phyloP scores from a whole-genome alignment of 1,139 yeast species.

The Nakaseomyces delphensis region DNA sequence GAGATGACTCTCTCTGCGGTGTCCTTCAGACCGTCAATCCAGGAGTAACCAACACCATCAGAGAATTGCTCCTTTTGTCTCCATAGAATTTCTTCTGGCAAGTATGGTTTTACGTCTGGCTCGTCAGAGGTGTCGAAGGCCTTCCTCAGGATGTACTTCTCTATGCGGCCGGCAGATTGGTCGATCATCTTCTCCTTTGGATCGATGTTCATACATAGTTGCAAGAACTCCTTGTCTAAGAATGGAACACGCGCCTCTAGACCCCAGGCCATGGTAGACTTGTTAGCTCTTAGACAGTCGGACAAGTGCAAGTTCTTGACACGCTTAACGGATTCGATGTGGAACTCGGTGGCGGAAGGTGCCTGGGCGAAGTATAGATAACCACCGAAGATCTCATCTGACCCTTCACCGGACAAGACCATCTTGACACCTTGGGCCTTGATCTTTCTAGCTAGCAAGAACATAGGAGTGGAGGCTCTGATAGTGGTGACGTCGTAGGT shows the following conservation, averaged over 20 bases:
- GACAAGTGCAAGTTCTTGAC: conserved; percentile 96
- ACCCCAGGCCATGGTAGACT: conserved; percentile 99
- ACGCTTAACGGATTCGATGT: conserved; percentile 86
- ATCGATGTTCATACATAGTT: conserved; percentile 87
- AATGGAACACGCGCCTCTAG: conserved; percentile 99
- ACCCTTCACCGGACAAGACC: conserved; percentile 98
- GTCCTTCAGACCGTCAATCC: conserved; percentile 97
- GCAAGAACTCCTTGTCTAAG: conserved; percentile 87
- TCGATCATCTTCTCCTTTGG: conserved; percentile 86
- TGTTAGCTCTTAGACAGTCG: conserved; percentile 97
- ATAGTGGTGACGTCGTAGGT: conserved; percentile 98
- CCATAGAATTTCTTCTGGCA: conserved; percentile 95
- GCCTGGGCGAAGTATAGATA: conserved; percentile 96
- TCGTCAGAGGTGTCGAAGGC: conserved; percentile 85
- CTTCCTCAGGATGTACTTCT: conserved; percentile 90
- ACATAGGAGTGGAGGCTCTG: conserved; percentile 99
- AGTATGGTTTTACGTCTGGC: conserved; percentile 65
- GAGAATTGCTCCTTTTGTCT: conserved; percentile 99
- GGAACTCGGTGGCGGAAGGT: conserved; percentile 87
- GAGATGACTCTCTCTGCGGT: conserved; percentile 78
- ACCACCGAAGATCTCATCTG: conserved; percentile 98
- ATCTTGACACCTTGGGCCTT: conserved; percentile 99
- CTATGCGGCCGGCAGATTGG: conserved; percentile 62
- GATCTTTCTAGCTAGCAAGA: conserved; percentile 87
- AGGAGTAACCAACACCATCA: conserved; percentile 98